These are phyloP conservation scores for Hypoxylon sp. DNA, from an alignment of 2,329 filamentous ascomycete species.

Conservation along the genomic window DNA sequence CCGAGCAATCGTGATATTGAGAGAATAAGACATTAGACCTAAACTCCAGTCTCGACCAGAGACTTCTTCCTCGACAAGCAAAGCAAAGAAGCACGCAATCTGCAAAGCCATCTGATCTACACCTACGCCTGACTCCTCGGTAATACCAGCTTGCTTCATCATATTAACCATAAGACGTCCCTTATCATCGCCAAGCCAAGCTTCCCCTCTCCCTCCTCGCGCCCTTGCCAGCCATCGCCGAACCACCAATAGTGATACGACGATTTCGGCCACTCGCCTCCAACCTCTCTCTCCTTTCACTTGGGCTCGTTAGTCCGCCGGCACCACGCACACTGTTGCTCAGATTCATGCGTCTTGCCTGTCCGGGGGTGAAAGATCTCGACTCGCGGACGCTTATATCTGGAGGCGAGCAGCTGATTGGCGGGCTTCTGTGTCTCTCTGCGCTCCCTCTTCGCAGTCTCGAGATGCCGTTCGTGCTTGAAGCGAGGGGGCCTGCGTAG, in stretches of 20 bases:
- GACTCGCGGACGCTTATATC: constrained; percentile 54
- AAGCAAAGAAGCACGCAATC: constrained; percentile 18
- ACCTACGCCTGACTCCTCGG: constrained; percentile 10
- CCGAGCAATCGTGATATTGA: not conserved
- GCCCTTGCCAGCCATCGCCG: constrained; percentile 48
- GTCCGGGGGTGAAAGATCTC: constrained; percentile 66
- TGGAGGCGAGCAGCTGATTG: constrained; percentile 67
- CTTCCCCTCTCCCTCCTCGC: constrained; percentile 41
- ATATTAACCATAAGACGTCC: not conserved
- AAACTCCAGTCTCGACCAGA: constrained; percentile 19
- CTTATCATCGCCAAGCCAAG: constrained; percentile 48
- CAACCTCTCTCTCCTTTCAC: constrained; percentile 42
- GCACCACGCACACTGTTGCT: constrained; percentile 51
- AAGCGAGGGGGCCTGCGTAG: constrained; percentile 63
- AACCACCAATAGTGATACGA: constrained; percentile 62
- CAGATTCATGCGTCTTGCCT: constrained; percentile 72
- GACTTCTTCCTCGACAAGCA: constrained; percentile 9
- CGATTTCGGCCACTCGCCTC: constrained; percentile 53
- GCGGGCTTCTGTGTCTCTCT: constrained; percentile 68
- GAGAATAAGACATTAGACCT: constrained; percentile 6
- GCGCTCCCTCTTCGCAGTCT: constrained; percentile 66
- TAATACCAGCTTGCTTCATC: not conserved
- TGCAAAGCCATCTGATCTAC: constrained; percentile 4
- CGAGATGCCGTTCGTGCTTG: constrained; percentile 70
- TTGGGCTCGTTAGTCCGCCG: constrained; percentile 42